Conservation (phyloP, 2,329 filamentous ascomycete species). For the Curvularia spicifera region DNA sequence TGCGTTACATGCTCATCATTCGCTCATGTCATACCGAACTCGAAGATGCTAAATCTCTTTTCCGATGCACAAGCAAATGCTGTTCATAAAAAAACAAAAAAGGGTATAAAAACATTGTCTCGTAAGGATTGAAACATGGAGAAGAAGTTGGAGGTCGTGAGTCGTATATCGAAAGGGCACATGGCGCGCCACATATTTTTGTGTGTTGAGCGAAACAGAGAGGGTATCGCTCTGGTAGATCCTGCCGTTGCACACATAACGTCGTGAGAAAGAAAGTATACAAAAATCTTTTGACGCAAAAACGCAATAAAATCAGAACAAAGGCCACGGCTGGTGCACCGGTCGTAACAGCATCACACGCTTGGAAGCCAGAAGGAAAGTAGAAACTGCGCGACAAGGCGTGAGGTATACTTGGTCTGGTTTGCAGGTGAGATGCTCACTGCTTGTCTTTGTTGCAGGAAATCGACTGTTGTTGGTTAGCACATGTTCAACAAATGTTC, state of each 20-base stretch:
- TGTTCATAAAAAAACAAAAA: not conserved
- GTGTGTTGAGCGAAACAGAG: constrained; percentile 2
- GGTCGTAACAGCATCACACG: constrained; percentile 10
- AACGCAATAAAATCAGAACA: not conserved
- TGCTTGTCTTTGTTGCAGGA: constrained; percentile 46
- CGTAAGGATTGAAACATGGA: not conserved
- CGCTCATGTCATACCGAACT: not conserved
- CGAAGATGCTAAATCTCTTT: too few relatives aligned
- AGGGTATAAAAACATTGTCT: constrained; percentile 11
- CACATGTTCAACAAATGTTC: not conserved
- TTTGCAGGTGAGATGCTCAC: constrained; percentile 49
- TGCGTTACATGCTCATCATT: not conserved
- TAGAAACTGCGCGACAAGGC: constrained; percentile 53
- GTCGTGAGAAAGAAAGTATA: not conserved
- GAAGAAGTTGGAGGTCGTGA: not conserved
- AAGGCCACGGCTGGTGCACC: not conserved
- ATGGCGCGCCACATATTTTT: constrained; percentile 2
- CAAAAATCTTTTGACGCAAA: not conserved
- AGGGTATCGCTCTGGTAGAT: not conserved
- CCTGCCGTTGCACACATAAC: not conserved
- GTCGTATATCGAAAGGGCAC: constrained; percentile 2
- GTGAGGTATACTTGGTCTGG: constrained; percentile 52
- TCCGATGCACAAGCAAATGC: not conserved
- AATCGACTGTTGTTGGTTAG: constrained; percentile 42
- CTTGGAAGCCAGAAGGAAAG: constrained; percentile 45